Evolutionary conservation across 345 rosid genomes (phyloP), one percentile per base, ranked within the genome.

Genomic region (Acer campestre): DNA sequence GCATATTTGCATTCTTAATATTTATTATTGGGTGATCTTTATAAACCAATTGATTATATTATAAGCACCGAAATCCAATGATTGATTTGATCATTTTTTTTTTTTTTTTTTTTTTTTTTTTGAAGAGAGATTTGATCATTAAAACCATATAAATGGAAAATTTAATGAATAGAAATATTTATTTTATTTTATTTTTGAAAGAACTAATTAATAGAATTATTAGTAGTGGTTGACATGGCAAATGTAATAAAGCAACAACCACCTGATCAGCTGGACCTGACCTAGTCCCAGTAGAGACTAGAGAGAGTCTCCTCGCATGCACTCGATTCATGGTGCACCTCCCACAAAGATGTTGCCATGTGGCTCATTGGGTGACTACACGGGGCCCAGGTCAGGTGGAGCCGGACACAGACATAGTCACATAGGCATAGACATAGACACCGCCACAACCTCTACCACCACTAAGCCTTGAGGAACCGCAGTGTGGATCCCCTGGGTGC

Each of bases 401-500:
- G 55, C 55, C 55, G 1, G 4, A 3, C 17, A 13, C 16, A 67
- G 61, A 23, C 49, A 68, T 25, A 25, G 27, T n/a, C n/a, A 25
- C 27, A 25, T 44, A 76, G 64, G 4, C 38, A 31, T 31, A 31
- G 38, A 35, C 38, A 35, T 35, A 35, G 38, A 35, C 38, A 35
- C 38, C 38, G 38, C 38, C 4, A 31, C 35, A 31, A 31, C 35
- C 35, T 2, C 35, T 3, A 3, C 31, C 31, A 31, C 20, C 31
- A 61, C 7, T 16, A 7, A 38, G 31, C 61, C 70, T 8, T 68
- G 48, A 68, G 27, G 11, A 27, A 40, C 2, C 22, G 4, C 2
- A 4, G 8, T 40, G 78, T 78, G 84, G 81, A 77, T 75, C 85
- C 81, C 75, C 61, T 79, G 8, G 75, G 56, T 46, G n/a, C 49